Evolutionary conservation across 495 filamentous ascomycete species (phyloP), one percentile per base, ranked within the genome.

Genomic region (Hyaloscypha bicolor): DNA sequence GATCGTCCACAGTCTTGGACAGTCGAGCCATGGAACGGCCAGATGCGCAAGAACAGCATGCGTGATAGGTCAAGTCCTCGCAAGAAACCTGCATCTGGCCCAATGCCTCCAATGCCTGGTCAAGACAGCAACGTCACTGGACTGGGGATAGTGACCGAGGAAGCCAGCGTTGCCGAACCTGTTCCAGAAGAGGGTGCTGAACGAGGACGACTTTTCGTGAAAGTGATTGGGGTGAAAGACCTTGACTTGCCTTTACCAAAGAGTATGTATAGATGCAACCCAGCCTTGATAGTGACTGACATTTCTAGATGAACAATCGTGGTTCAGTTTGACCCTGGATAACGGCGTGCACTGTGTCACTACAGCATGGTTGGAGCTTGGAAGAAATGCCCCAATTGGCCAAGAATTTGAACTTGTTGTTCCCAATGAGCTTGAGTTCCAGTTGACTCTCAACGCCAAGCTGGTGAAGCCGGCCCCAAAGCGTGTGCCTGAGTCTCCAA

Each of bases 351-450:
- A 99, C 77, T 99, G 95, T 73, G 95, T 99, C 11, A 98, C 95
- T 1, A 99, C 95, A 6, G 87, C 93, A 0, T 98, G 93, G 93
- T 79, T 97, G 3, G 95, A 99, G 75, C 82, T 99, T 31, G 96
- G 93, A 58, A 91, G 91, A 66, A 93, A 88, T 52, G 96, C 96
- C 21, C 94, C 96, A 4, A 97, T 99, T 71, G 95, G 95, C 22
- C 95, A 99, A 72, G 95, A 99, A 75, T 99, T 99, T 67, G 95
- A 99, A 77, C 88, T 99, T 45, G 94, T 97, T 62, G 95, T 99
- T 48, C 90, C 96, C 48, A 93, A 96, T 71, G 94, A 98, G 71
- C 85, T 99, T 29, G 95, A 99, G 76, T 99, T 99, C 77, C 94
- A 97, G 74, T 85, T 99, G 33, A 98, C 95, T 1, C 85, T 99